Percentiles rank a stretch among this genome's conserved stretches.
Conservation (phyloP, 345 rosid species). For the Tarenaya hassleriana region DNA sequence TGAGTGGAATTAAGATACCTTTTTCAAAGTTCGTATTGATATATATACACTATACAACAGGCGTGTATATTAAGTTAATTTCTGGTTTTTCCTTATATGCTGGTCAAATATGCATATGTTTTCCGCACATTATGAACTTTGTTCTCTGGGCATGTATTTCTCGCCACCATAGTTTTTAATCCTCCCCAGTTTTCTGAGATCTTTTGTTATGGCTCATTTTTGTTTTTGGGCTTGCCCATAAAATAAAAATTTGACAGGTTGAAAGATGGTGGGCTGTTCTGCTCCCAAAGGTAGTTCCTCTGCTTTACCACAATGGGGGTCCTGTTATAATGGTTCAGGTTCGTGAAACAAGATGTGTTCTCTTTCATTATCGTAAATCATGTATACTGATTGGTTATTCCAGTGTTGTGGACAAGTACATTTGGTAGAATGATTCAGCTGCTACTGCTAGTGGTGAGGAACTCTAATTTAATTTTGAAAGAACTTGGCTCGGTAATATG, state of each 20-base stretch:
- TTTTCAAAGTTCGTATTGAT: background rate
- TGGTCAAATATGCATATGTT: too few relatives aligned
- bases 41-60: too few relatives aligned
- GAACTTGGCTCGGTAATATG: background rate
- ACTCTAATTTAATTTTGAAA: background rate
- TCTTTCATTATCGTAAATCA: background rate
- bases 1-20: background rate
- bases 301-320: slow-evolving; percentile 79
- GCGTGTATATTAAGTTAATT: too few relatives aligned
- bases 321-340: slow-evolving; percentile 96
- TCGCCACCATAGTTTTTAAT: background rate
- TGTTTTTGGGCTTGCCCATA: slow-evolving; percentile 11
- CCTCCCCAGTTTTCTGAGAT: background rate
- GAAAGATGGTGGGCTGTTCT: slow-evolving; percentile 79
- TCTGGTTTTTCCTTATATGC: too few relatives aligned
- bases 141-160: too few relatives aligned
- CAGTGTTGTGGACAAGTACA: background rate
- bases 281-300: slow-evolving; percentile 59
- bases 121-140: too few relatives aligned
- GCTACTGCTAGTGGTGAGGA: slow-evolving; percentile 2
- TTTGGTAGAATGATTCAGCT: background rate
- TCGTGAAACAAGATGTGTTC: background rate
- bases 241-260: slow-evolving; percentile 43
- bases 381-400: slow-evolving; percentile 6
- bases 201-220: background rate